Evolutionary conservation across 768 basidiomycete species (phyloP), one percentile per base, ranked within the genome.

Genomic region (Kwoniella shandongensis): DNA sequence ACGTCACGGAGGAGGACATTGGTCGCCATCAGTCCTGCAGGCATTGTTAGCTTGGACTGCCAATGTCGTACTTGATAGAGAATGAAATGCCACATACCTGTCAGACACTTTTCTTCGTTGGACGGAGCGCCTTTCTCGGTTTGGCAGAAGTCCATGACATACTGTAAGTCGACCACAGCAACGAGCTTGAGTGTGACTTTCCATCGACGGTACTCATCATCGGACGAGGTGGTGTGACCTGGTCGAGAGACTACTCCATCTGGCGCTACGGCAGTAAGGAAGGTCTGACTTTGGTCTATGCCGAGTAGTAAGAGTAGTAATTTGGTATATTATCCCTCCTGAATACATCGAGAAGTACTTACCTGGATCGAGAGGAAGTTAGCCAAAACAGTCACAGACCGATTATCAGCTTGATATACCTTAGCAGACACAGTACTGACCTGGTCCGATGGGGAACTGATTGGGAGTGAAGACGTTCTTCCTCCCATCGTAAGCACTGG

Each of bases 1-100:
- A 67, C 40, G 44, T 72, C 69, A n/a, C 75, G 67, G 30, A 77
- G 58, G n/a, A 77, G 68, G 12, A 76, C 72, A 51, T 77, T 77
- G 39, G 73, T 63, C 3, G 73, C 72, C 73, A 74, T 74, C 45
- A 76, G 39, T 25, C 59, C 70, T 72, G n/a, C n/a, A n/a, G n/a
- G n/a, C n/a, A n/a, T n/a, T n/a, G 44, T 7, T n/a, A 40, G 7
- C 11, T 38, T 7, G 29, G 26, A 18, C 17, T 25, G 6, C 49
- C 23, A 49, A 50, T 42, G 30, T 18, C 13, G 7, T 11, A 11
- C 3, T 23, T 39, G 20, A 13, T 5, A 22, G 18, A n/a, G 10
- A 6, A 5, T 17, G 0, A 20, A n/a, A 6, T 3, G 4, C 10
- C 13, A 35, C 65, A 62, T 17, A 72, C 70, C 70, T 2, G 70